These are phyloP conservation scores for Acmispon strigosus DNA, from an alignment of 306 rosid genomes.

Conservation along the genomic window DNA sequence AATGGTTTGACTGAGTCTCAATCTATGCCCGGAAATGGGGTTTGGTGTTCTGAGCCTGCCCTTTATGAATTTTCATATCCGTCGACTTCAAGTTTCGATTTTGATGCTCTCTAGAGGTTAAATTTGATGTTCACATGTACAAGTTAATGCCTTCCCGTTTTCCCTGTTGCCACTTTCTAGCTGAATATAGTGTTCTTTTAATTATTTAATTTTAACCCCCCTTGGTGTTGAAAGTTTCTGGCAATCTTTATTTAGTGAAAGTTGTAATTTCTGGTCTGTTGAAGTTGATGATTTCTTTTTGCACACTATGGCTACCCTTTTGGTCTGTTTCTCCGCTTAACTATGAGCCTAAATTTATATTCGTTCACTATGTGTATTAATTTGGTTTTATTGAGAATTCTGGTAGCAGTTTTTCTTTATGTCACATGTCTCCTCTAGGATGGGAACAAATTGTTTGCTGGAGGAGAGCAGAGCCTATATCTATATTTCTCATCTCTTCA, in stretches of 20 bases:
- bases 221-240: no score
- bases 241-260: not conserved
- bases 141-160: not conserved
- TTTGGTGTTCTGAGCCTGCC: not conserved
- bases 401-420: not conserved
- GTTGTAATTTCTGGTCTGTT: not conserved
- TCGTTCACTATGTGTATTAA: not conserved
- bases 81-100: not conserved
- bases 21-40: not conserved
- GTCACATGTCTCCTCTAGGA: not conserved
- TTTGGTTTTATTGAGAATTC: not conserved
- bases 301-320: not conserved
- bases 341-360: not conserved
- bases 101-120: not conserved
- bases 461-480: no score
- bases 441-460: not conserved
- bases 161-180: not conserved
- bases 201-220: no score
- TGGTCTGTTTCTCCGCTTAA: not conserved
- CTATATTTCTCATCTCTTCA: not conserved
- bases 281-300: not conserved
- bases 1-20: no score
- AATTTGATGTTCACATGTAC: not conserved
- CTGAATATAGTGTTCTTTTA: no score
- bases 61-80: not conserved